phyloP scores from a whole-genome alignment of 2,329 filamentous ascomycete genomes.

The Calonectria crousiana region DNA sequence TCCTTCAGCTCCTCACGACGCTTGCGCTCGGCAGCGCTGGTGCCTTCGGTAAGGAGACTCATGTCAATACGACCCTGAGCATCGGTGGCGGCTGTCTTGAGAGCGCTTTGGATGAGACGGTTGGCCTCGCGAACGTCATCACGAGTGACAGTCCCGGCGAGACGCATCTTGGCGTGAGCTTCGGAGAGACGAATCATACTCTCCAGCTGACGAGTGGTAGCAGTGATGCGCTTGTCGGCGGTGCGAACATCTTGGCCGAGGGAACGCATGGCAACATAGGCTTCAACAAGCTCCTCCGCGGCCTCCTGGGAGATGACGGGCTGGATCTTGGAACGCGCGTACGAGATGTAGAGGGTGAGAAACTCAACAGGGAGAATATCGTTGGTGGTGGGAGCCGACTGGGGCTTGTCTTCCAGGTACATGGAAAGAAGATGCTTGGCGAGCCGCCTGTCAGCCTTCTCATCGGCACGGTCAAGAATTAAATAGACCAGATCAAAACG shows the following conservation, averaged over 20 bases:
- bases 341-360: constrained; percentile 96
- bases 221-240: constrained; percentile 95
- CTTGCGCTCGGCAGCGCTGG: constrained; percentile 86
- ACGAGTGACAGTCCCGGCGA: constrained; percentile 79
- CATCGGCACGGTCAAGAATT: constrained; percentile 93
- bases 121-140: constrained; percentile 92
- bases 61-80: constrained; percentile 94
- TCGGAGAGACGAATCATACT: constrained; percentile 98
- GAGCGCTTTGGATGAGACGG: constrained; percentile 89
- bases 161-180: constrained; percentile 97
- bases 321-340: constrained; percentile 88
- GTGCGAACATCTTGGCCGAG: constrained; percentile 89
- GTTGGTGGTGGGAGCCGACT: constrained; percentile 78
- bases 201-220: constrained; percentile 95
- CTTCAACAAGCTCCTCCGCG: constrained; percentile 83
- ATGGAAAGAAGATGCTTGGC: constrained; percentile 95
- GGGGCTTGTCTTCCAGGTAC: constrained; percentile 95
- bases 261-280: constrained; percentile 95
- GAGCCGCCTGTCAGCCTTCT: constrained; percentile 87
- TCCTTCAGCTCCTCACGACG: constrained; percentile 87
- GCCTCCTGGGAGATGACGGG: constrained; percentile 85
- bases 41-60: constrained; percentile 95
- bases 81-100: constrained; percentile 98
- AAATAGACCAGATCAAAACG: constrained; percentile 98
- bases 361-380: constrained; percentile 96